Evolutionary conservation across 2,329 filamentous ascomycete genomes (phyloP).

Genomic region (Colletotrichum abscissum): DNA sequence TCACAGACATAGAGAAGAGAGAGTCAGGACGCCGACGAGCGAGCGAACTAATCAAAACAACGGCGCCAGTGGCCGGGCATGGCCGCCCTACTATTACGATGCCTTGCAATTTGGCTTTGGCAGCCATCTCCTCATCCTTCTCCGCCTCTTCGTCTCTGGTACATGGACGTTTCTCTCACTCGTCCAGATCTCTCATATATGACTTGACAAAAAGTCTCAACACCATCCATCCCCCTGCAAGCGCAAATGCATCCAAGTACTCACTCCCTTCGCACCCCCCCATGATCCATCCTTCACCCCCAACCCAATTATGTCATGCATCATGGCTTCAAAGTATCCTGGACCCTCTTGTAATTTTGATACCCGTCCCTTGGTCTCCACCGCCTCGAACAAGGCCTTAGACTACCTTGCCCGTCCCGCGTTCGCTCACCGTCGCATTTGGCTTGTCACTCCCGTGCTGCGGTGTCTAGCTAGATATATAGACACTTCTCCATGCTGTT

Average conservation of each 20-base stretch:
- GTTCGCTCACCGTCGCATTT: constrained; percentile 34
- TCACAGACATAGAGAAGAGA: constrained; percentile 3
- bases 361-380: constrained; percentile 38
- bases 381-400: constrained; percentile 30
- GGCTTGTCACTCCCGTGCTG: constrained; percentile 19
- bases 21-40: constrained; percentile 13
- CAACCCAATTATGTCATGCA: constrained; percentile 59
- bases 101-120: constrained; percentile 25
- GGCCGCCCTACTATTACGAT: constrained; percentile 14
- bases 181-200: constrained; percentile 22
- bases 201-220: constrained; percentile 36
- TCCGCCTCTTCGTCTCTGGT: background rate
- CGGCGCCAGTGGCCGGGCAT: constrained; percentile 14
- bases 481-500: constrained; percentile 27
- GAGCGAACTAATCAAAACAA: constrained; percentile 34
- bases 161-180: background rate
- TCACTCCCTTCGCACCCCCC: constrained; percentile 20
- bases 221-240: constrained; percentile 36
- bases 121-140: constrained; percentile 14
- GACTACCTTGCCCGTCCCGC: constrained; percentile 27
- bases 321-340: constrained; percentile 49
- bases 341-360: constrained; percentile 49
- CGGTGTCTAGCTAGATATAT: constrained; percentile 33
- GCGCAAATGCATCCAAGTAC: constrained; percentile 28
- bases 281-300: constrained; percentile 35